These are phyloP conservation scores for Boechera divaricarpa DNA, from an alignment of 345 rosid genomes.

Conservation along the genomic window DNA sequence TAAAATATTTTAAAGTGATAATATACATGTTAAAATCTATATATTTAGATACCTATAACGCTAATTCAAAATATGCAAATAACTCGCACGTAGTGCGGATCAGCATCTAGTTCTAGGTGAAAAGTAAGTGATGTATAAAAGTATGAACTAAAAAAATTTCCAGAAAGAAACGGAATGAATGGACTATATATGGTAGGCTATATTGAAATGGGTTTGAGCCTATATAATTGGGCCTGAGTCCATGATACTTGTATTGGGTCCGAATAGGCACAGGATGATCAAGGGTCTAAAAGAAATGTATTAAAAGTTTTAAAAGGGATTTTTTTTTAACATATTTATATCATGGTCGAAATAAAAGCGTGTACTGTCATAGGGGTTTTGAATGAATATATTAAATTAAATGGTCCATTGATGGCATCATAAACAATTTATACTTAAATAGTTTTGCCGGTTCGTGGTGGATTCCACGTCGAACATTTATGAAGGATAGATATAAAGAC, in stretches of 20 bases:
- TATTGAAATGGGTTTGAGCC: background rate
- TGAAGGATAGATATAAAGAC: constrained; percentile 5
- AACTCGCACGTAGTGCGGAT: no score
- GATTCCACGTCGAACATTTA: constrained; percentile 36
- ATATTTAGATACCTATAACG: no score
- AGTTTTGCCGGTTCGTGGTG: constrained; percentile 31
- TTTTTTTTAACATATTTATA: background rate
- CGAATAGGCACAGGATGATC: background rate
- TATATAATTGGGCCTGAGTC: background rate
- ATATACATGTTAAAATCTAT: no score
- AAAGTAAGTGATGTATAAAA: background rate
- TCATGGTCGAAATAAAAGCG: constrained; percentile 1
- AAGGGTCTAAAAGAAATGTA: background rate
- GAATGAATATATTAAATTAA: background rate
- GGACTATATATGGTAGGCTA: background rate
- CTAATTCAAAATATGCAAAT: no score
- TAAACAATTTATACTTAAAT: background rate
- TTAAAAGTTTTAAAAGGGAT: no score
- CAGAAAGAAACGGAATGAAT: background rate
- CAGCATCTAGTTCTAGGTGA: no score
- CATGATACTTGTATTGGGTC: background rate
- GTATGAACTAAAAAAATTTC: background rate
- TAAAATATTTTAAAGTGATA: no score
- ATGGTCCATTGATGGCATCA: constrained; percentile 23
- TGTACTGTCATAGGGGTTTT: background rate